These are phyloP conservation scores for Eremochloa ophiuroides DNA, from an alignment of 176 grass and related monocot species.

Conservation along the genomic window DNA sequence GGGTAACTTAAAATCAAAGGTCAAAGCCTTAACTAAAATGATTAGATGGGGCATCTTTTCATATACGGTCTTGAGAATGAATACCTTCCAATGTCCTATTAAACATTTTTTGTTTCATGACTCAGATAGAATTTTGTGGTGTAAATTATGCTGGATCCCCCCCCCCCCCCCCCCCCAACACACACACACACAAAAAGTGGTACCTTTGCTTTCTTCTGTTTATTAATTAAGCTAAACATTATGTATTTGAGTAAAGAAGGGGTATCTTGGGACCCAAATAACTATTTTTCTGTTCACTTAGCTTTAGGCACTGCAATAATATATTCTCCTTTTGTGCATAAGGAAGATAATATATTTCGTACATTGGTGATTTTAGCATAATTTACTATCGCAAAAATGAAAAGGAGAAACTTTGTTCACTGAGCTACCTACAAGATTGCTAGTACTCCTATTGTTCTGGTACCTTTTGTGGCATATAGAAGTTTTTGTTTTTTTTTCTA, in stretches of 20 bases:
- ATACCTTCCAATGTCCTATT: not conserved
- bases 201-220: not conserved
- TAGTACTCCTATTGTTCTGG: not conserved
- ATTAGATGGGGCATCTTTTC: not conserved
- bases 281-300: not conserved
- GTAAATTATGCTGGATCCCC: not conserved
- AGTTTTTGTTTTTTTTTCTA: not conserved
- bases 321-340: not conserved
- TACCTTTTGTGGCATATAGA: not conserved
- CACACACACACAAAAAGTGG: too few relatives aligned
- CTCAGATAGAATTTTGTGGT: not conserved
- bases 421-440: conserved; percentile 1
- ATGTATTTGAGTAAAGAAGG: not conserved
- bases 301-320: not conserved
- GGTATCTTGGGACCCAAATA: not conserved
- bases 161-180: too few relatives aligned
- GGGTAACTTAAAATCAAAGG: not conserved
- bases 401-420: not conserved
- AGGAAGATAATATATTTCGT: not conserved
- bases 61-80: not conserved
- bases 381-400: not conserved
- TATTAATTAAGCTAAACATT: not conserved
- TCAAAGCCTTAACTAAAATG: not conserved
- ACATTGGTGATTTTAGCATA: not conserved
- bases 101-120: conserved; percentile 16